These are phyloP conservation scores for Lipomyces spencermartinsiae DNA, from an alignment of 805 yeast genomes.

Conservation along the genomic window DNA sequence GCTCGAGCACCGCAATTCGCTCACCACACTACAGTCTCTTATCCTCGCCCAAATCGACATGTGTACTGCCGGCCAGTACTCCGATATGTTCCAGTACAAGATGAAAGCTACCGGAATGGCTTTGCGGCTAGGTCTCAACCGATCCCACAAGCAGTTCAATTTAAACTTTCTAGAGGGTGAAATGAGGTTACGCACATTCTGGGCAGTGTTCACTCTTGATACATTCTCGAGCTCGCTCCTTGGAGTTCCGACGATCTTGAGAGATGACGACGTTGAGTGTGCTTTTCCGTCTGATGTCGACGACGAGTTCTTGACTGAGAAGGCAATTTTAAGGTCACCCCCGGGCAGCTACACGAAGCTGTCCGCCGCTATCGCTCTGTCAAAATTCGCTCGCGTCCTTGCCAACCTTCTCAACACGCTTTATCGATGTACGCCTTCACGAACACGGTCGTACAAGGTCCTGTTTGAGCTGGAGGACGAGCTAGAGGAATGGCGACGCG, in stretches of 20 bases:
- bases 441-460: constrained; percentile 32
- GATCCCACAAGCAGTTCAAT: constrained; percentile 62
- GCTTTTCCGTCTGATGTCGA: constrained; percentile 63
- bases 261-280: constrained; percentile 85
- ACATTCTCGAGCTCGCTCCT: constrained; percentile 73
- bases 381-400: constrained; percentile 49
- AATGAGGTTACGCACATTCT: constrained; percentile 79
- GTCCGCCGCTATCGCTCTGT: constrained; percentile 36
- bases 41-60: constrained; percentile 74
- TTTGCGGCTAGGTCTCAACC: constrained; percentile 80
- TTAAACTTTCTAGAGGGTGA: constrained; percentile 77
- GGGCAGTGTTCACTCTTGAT: constrained; percentile 83
- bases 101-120: constrained; percentile 82
- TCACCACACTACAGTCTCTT: constrained; percentile 60
- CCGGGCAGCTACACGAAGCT: constrained; percentile 42
- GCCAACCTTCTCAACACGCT: constrained; percentile 72
- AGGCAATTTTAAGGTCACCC: constrained; percentile 30
- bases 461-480: constrained; percentile 59
- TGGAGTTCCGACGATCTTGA: constrained; percentile 81
- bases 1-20: constrained; percentile 37
- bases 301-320: constrained; percentile 40
- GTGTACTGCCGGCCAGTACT: constrained; percentile 72
- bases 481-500: constrained; percentile 79
- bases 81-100: constrained; percentile 75
- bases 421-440: constrained; percentile 40